These are phyloP conservation scores for Amauroascus niger DNA, from an alignment of 2,329 filamentous ascomycete species.

Conservation along the genomic window DNA sequence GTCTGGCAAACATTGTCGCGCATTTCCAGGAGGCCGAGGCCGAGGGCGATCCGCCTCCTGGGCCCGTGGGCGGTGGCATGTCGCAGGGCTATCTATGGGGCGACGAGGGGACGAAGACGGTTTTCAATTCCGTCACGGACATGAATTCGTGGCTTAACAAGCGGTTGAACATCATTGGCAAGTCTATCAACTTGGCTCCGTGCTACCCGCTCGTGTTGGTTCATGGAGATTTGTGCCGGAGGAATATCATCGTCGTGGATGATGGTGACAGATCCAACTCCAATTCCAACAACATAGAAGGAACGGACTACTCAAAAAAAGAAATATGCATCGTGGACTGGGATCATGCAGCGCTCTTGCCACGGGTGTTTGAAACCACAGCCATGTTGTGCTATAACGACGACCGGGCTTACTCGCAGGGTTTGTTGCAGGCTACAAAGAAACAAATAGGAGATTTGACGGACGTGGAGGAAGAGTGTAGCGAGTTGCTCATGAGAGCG, in stretches of 20 bases:
- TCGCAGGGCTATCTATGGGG: constrained; percentile 20
- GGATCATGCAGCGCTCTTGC: constrained; percentile 21
- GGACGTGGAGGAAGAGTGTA: constrained; percentile 19
- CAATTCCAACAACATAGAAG: background rate
- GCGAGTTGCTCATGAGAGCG: constrained; percentile 16
- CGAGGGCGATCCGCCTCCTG: constrained; percentile 12
- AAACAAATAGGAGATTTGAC: constrained; percentile 16
- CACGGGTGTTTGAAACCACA: constrained; percentile 21
- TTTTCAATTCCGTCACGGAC: constrained; percentile 13
- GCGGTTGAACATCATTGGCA: constrained; percentile 15
- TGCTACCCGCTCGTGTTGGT: constrained; percentile 22
- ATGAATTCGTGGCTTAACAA: constrained; percentile 15
- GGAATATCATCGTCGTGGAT: constrained; percentile 23
- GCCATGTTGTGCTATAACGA: constrained; percentile 18
- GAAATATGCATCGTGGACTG: constrained; percentile 22
- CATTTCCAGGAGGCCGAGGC: constrained; percentile 15
- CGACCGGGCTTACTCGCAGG: constrained; percentile 17
- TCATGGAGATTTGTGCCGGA: constrained; percentile 22
- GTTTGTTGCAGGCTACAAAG: constrained; percentile 13
- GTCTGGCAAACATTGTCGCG: constrained; percentile 16
- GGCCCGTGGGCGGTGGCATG: constrained; percentile 17
- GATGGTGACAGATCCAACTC: constrained; percentile 12
- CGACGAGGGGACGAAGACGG: constrained; percentile 16
- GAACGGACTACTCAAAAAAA: background rate
- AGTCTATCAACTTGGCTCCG: constrained; percentile 18